These are phyloP conservation scores for Exutisphaerella laricina DNA, from an alignment of 2,329 filamentous ascomycete genomes.

Conservation along the genomic window DNA sequence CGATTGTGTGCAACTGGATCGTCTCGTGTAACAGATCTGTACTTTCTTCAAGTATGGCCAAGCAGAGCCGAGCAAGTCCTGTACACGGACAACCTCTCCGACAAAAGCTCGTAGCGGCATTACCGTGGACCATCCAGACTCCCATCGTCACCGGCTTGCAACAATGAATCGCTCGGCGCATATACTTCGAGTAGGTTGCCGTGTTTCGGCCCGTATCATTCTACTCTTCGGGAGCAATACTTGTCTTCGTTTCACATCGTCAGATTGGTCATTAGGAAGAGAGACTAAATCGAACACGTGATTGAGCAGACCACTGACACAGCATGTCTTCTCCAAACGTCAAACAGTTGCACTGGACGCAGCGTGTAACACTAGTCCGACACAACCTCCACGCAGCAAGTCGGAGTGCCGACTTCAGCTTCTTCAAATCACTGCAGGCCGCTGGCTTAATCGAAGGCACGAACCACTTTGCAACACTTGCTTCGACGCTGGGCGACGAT, in stretches of 20 bases:
- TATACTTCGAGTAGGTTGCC: slow-evolving; percentile 14
- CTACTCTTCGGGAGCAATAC: slow-evolving; percentile 1
- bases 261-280: no score
- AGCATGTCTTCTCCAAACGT: slow-evolving; percentile 24
- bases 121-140: slow-evolving; percentile 13
- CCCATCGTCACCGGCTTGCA: slow-evolving; percentile 4
- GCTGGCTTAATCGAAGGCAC: slow-evolving; percentile 41
- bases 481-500: slow-evolving; percentile 38
- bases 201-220: slow-evolving; percentile 5
- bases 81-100: slow-evolving; percentile 8
- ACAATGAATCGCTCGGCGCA: slow-evolving; percentile 18
- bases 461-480: slow-evolving; percentile 42
- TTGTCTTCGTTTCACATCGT: no score
- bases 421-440: slow-evolving; percentile 45
- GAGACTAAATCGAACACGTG: slow-evolving; percentile 3
- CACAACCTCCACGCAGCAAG: slow-evolving; percentile 43
- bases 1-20: slow-evolving; percentile 19
- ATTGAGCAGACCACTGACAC: not conserved
- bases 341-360: slow-evolving; percentile 42
- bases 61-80: slow-evolving; percentile 7
- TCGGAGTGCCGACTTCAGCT: slow-evolving; percentile 42
- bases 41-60: slow-evolving; percentile 11
- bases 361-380: slow-evolving; percentile 41
- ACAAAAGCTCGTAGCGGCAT: slow-evolving; percentile 18
- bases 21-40: slow-evolving; percentile 6